phyloP scores from a whole-genome alignment of 805 yeast species.

The Clavispora phyllophila region DNA sequence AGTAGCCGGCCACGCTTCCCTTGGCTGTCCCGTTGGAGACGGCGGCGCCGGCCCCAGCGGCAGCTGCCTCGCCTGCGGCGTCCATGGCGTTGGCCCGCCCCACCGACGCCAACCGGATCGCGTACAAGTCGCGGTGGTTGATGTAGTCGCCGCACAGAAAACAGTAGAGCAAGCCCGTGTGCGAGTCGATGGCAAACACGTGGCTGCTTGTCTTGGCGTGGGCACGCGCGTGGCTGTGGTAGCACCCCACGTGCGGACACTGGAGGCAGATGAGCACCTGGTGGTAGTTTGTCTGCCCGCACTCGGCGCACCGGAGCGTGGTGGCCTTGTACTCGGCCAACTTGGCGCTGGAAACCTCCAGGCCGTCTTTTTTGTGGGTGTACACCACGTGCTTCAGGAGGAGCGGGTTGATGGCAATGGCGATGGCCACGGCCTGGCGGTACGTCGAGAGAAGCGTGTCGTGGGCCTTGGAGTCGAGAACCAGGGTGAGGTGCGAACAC shows the following conservation, averaged over 20 bases:
- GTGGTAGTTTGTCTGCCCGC: slow-evolving; percentile 37
- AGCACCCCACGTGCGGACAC: slow-evolving; percentile 74
- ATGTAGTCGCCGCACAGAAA: slow-evolving; percentile 73
- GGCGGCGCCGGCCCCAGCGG: slow-evolving; percentile 7
- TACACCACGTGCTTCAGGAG: slow-evolving; percentile 16
- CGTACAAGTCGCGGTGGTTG: slow-evolving; percentile 54
- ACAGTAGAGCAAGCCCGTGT: slow-evolving; percentile 68
- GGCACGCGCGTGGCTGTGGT: slow-evolving; percentile 31
- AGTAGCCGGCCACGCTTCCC: slow-evolving; percentile 15
- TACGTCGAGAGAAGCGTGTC: slow-evolving; percentile 48
- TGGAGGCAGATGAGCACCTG: slow-evolving; percentile 62
- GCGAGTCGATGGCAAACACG: slow-evolving; percentile 53
- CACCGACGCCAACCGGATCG: slow-evolving; percentile 33
- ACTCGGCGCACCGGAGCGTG: slow-evolving; percentile 48
- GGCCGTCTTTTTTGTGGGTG: slow-evolving; percentile 33
- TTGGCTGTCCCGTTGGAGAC: background rate
- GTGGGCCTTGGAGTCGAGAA: slow-evolving; percentile 44
- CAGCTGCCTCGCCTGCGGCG: too few relatives aligned
- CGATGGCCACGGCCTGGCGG: slow-evolving; percentile 46
- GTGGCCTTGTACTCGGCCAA: slow-evolving; percentile 38
- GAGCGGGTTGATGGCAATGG: slow-evolving; percentile 28
- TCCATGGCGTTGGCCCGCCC: slow-evolving; percentile 3
- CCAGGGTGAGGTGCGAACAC: slow-evolving; percentile 46
- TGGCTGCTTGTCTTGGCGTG: slow-evolving; percentile 33
- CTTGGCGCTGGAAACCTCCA: slow-evolving; percentile 29